Evolutionary conservation across 176 grass and related monocot species (phyloP).

Genomic region (Canna indica): DNA sequence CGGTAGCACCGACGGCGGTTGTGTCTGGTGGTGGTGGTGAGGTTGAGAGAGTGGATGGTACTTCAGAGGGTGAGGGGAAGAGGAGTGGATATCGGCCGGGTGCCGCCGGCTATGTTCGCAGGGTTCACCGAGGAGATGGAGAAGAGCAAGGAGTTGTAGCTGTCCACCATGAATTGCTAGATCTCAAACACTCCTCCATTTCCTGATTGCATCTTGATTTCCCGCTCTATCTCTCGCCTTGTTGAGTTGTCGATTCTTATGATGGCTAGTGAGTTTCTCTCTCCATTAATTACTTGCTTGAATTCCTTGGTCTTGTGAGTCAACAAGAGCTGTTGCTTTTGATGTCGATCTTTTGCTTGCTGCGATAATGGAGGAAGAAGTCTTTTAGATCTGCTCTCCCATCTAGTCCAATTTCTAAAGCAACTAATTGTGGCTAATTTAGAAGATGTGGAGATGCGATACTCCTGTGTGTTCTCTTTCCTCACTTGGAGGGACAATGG

Average conservation of each 20-base stretch:
- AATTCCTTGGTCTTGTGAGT: not conserved
- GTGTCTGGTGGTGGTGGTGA: not conserved
- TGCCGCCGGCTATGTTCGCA: not conserved
- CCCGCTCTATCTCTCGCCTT: not conserved
- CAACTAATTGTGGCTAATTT: too few relatives aligned
- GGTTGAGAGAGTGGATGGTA: slow-evolving; percentile 16
- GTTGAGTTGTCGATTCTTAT: not conserved
- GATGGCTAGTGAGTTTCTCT: not conserved
- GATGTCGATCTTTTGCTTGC: not conserved
- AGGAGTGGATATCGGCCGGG: not conserved
- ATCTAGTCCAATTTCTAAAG: too few relatives aligned
- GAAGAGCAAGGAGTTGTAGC: slow-evolving; percentile 9
- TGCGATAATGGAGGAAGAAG: not conserved
- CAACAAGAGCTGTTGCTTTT: not conserved
- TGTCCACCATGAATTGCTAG: slow-evolving; percentile 23
- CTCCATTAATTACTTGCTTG: not conserved
- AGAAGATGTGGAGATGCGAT: not conserved
- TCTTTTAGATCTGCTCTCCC: slow-evolving; percentile 1
- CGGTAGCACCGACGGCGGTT: not conserved
- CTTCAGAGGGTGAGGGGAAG: slow-evolving; percentile 4
- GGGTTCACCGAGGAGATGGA: slow-evolving; percentile 15
- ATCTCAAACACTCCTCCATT: slow-evolving; percentile 25
- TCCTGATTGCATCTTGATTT: slow-evolving; percentile 15
- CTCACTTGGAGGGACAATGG: too few relatives aligned
- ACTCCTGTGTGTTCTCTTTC: not conserved